Evolutionary conservation across 305 asterid species (phyloP).

Genomic region (Fraxinus paxiana): DNA sequence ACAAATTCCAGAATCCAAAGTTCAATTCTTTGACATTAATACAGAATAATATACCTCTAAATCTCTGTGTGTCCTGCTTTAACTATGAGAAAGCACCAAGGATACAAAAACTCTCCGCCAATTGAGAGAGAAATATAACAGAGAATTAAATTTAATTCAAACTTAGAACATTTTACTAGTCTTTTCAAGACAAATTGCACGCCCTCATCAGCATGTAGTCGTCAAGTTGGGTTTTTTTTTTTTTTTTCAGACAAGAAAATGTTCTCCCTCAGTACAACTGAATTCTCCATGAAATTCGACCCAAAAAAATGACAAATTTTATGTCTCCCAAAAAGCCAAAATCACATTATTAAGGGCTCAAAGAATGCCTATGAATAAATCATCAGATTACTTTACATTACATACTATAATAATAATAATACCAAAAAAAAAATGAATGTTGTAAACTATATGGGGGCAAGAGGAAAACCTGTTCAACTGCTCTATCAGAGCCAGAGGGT

Average conservation of each 20-base stretch:
- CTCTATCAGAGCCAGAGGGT: slow-evolving; percentile 32
- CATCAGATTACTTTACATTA: neutral
- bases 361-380: neutral
- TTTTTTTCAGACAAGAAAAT: neutral
- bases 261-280: neutral
- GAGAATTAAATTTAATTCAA: neutral
- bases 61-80: neutral
- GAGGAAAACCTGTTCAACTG: slow-evolving; percentile 38
- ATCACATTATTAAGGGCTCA: neutral
- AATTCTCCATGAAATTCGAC: neutral
- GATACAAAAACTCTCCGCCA: neutral
- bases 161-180: neutral
- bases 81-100: neutral
- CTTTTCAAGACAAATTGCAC: neutral
- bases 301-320: neutral
- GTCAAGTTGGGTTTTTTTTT: neutral
- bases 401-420: neutral
- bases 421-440: neutral
- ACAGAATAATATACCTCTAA: neutral
- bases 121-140: neutral
- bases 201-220: neutral
- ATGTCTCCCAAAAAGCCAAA: neutral
- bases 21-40: neutral
- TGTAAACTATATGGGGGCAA: neutral
- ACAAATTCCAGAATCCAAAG: neutral